Base-by-base conservation (phyloP, 139 green algal species). In the Eudorina sp. region DNA sequence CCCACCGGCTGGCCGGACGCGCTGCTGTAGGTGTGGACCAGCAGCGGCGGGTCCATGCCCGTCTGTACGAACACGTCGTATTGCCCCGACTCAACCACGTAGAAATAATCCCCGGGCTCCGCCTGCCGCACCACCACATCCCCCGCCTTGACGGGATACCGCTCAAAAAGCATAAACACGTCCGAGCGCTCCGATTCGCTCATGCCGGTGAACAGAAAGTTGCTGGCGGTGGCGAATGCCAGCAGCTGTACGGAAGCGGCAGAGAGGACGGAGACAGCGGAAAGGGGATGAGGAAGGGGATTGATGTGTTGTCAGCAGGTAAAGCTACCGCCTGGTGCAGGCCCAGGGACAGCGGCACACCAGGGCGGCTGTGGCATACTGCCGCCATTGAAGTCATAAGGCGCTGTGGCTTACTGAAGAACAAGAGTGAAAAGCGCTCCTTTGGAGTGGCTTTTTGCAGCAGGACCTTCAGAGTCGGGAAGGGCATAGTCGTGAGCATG, bases 201-300 rank as follows among this genome's bases (percentile, higher is more conserved):
- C 74, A 96, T 83, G 70, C 92, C 69, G 1, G 85, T 58, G 75
- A 97, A 96, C 58, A 97, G 43, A 40, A 97, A 97, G 83, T 97
- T 96, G 77, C 4, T 25, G 64, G 73, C 8, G 69, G 68, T 82
- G 51, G 83, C 64, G 38, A 16, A 21, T 14, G 51, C 3, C 18
- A 79, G 69, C 4, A 88, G 55, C 75, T 81, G 85, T 25, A 34
- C 9, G 27, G 27, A 3, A n/a, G 16, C 36, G 62, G 48, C 29
- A 1, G 45, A 29, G 36, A 75, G 48, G 48, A n/a, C n/a, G n/a
- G n/a, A n/a, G n/a, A n/a, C n/a, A n/a, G n/a, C n/a, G n/a, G n/a
- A n/a, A n/a, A n/a, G n/a, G n/a, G n/a, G n/a, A n/a, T n/a, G n/a
- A n/a, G n/a, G n/a, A n/a, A n/a, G n/a, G n/a, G n/a, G n/a, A n/a